Evolutionary conservation across 2,329 filamentous ascomycete genomes (phyloP), one percentile per base, ranked within the genome.

Genomic region (Immersiporthe knoxdaviesiana): DNA sequence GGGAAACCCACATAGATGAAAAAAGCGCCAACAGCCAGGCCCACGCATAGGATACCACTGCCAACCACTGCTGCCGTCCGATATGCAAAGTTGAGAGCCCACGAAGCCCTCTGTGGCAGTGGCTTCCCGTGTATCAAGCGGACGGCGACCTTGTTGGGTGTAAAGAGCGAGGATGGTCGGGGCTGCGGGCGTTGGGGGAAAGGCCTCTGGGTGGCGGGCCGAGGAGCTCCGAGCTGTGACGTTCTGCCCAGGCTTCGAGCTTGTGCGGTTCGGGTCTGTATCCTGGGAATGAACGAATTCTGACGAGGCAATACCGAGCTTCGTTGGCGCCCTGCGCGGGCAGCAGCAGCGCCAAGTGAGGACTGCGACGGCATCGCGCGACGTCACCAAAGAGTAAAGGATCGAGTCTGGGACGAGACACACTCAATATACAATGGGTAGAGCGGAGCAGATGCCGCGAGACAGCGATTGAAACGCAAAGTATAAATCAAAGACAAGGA

Each of bases 1-100:
- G 59, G 12, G 35, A 35, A 27, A 62, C 59, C 39, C 39, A 62
- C 59, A 82, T 97, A 99, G 74, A 96, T 74, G 81, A 99, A 99
- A 84, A 99, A 97, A 63, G 85, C 91, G 27, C 94, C 80, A 8
- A 98, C 85, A 7, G 92, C 84, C 3, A 86, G 81, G 44, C 91
- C 90, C 67, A 92, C 78, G 64, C 95, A 85, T 10, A 90, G 83
- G 50, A 96, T 85, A 63, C 95, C 92, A 69, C 92, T 89, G 52
- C 96, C 96, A 30, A 93, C 80, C 75, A 87, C 87, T 2, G 91
- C 89, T 44, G 94, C 91, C 41, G 87, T 84, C 73, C 91, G 87
- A 77, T 92, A 93, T 60, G 88, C 78, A 75, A 92, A 89, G 75
- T 85, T 87, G 68, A 87, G 76, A 3, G 84, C 63, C 71, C 79